Evolutionary conservation across 1,284 basidiomycete species (phyloP), one percentile per base, ranked within the genome.

Genomic region (Pascua guehoae): DNA sequence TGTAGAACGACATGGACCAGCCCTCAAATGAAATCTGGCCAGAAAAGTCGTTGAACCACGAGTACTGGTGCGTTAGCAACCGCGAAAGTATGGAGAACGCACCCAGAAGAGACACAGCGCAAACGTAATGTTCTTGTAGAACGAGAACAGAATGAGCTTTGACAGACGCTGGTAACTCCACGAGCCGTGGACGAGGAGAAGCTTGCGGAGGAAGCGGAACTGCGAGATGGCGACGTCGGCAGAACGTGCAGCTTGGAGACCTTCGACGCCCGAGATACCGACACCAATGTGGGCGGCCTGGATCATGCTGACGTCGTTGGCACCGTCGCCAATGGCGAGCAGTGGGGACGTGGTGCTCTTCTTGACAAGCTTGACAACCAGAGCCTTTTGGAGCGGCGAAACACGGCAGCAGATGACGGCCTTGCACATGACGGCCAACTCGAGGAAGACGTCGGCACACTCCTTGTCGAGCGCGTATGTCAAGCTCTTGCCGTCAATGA

Each of bases 31-130:
- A 88, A 63, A 98, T 94, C 77, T 98, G 95, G 17, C 95, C 96
- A 2, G 94, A 98, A 79, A 98, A 98, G 71, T 93, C 95, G 81
- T 96, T 97, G 82, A 93, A 88, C 82, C 96, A 94, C 43, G 96
- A 97, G 77, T 87, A 98, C 95, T 94, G 61, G 7, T 32, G 24
- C 15, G 38, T 42, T 63, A 51, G 24, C 32, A 65, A 46, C 43
- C 18, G 38, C 14, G 46, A 7, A 40, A n/a, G 12, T 12, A 18
- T 18, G 3, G n/a, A 32, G 7, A 32, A 77, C 84, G 47, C 77
- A 91, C 91, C 90, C 93, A 97, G 76, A 97, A 97, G 62, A 94
- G 88, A 44, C 93, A 97, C 88, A 98, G 91, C 75, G 98, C 98
- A 17, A 98, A 82, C 44, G 89, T 89, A 62, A 98, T 97, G 76